phyloP scores from a whole-genome alignment of 1,284 basidiomycete genomes.

The Erythrobasidium hasegawianum region DNA sequence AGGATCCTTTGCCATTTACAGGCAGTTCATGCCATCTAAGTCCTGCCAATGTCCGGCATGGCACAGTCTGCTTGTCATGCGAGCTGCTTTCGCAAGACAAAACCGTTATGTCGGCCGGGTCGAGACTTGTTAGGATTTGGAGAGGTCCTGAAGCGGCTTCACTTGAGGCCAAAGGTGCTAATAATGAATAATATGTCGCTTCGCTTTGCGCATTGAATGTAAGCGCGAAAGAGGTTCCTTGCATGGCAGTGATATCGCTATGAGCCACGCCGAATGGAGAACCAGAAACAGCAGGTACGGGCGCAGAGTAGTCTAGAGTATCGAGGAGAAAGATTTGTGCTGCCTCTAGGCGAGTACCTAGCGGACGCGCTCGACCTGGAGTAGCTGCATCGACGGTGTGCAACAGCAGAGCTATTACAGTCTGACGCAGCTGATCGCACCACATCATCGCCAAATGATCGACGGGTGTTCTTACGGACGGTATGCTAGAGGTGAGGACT shows the following conservation, averaged over 20 bases:
- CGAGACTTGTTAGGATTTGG: too few species aligned
- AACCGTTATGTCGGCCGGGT: too few species aligned
- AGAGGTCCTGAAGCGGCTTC: too few species aligned
- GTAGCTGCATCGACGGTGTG: conserved; percentile 56
- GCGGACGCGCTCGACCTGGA: conserved; percentile 14
- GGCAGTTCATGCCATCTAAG: too few species aligned
- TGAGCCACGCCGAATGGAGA: background rate
- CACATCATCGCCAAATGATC: conserved; percentile 97
- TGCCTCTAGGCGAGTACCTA: conserved; percentile 24
- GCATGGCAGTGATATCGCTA: background rate
- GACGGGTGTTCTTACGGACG: conserved; percentile 88
- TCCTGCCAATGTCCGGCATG: too few species aligned
- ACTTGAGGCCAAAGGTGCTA: too few species aligned
- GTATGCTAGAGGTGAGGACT: conserved; percentile 78
- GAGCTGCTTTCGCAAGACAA: too few species aligned
- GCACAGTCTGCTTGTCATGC: too few species aligned
- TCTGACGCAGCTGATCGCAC: conserved; percentile 95
- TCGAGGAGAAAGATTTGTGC: conserved; percentile 31
- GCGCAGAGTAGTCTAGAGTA: conserved; percentile 16
- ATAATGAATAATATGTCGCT: too few species aligned
- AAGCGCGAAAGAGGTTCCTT: background rate
- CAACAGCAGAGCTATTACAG: conserved; percentile 71
- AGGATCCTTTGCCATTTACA: too few species aligned
- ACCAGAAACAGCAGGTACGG: background rate
- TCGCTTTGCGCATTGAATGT: too few species aligned